Conservation (phyloP, 108 stramenopile species). For the Conticribra weissflogii region DNA sequence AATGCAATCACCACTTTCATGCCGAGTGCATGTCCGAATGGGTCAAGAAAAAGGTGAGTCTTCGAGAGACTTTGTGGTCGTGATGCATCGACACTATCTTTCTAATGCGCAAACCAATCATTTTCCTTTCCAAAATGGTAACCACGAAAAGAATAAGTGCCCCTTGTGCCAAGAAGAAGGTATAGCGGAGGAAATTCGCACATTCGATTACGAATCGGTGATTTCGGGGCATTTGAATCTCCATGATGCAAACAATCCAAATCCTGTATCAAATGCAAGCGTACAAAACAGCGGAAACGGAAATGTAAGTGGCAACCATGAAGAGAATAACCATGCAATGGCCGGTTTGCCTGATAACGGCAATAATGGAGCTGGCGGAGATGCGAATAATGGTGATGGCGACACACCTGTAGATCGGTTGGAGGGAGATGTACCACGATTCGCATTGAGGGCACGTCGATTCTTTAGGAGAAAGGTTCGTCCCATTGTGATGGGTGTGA, state of each 20-base stretch:
- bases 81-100: background rate
- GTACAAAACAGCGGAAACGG: no score
- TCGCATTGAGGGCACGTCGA: no score
- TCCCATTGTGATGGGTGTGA: background rate
- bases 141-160: constrained; percentile 14
- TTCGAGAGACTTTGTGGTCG: background rate
- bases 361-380: background rate
- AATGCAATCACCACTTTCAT: constrained; percentile 16
- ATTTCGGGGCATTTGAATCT: no score
- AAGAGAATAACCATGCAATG: no score
- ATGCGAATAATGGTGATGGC: background rate
- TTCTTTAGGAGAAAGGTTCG: background rate
- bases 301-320: no score
- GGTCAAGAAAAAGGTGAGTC: constrained; percentile 24
- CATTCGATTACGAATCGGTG: constrained; percentile 8
- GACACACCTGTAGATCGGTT: background rate
- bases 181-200: constrained; percentile 22
- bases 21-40: constrained; percentile 14
- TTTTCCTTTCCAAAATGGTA: no score
- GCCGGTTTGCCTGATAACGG: no score
- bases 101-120: background rate
- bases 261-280: background rate
- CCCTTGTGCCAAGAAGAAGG: constrained; percentile 21
- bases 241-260: no score
- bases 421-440: no score